phyloP scores from a whole-genome alignment of 225 moss, liverwort and hornwort genomes.

The Sphagnum tenellum region DNA sequence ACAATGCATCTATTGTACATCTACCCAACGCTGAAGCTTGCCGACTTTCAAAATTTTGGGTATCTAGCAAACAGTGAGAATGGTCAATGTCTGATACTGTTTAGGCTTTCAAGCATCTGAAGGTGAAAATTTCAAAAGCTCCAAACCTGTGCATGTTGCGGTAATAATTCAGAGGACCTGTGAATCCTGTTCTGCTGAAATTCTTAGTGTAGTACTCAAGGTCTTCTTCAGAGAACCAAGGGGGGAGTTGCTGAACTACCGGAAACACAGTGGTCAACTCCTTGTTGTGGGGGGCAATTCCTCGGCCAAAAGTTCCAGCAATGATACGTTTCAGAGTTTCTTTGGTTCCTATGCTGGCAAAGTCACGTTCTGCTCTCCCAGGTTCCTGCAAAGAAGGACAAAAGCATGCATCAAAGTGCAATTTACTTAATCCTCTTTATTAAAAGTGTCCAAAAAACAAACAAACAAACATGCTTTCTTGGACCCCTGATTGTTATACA shows the following conservation, averaged over 20 bases:
- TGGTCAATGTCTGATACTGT: no score
- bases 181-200: conserved; percentile 28
- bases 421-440: no score
- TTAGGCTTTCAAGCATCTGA: no score
- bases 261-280: conserved; percentile 25
- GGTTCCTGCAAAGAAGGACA: conserved; percentile 1
- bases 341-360: conserved; percentile 28
- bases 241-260: conserved; percentile 10
- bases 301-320: conserved; percentile 13
- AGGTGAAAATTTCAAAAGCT: no score
- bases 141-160: conserved; percentile 15
- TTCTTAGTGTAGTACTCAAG: conserved; percentile 21
- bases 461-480: no score
- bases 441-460: no score
- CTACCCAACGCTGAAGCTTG: no score
- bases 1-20: no score
- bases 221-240: conserved; percentile 32
- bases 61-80: no score
- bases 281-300: conserved; percentile 28
- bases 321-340: conserved; percentile 30
- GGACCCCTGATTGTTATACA: no score
- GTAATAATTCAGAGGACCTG: conserved; percentile 22
- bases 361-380: conserved; percentile 30
- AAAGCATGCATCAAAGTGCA: background rate
- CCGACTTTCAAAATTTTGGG: no score